These are phyloP conservation scores for Urochloa ruziziensis DNA, from an alignment of 176 grass and related monocot genomes.

Conservation along the genomic window DNA sequence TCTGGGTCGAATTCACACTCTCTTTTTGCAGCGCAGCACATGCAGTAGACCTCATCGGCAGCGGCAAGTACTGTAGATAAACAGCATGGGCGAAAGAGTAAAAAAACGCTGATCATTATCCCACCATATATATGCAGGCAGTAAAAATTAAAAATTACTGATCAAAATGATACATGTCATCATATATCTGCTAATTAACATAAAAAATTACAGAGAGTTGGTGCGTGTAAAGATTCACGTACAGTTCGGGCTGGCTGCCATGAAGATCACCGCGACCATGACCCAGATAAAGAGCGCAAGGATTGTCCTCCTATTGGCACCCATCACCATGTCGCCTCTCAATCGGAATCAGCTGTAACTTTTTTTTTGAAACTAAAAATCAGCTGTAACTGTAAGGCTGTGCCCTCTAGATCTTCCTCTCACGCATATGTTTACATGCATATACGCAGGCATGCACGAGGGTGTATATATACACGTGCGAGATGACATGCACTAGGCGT, in stretches of 20 bases:
- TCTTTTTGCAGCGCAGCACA: neutral
- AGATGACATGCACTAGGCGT: too few relatives aligned
- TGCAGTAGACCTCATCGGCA: neutral
- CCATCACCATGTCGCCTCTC: neutral
- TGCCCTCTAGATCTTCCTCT: too few relatives aligned
- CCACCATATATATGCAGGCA: too few relatives aligned
- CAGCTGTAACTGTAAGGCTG: too few relatives aligned
- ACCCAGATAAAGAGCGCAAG: neutral
- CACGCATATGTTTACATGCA: too few relatives aligned
- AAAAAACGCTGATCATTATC: too few relatives aligned
- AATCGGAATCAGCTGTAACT: too few relatives aligned
- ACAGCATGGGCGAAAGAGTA: neutral
- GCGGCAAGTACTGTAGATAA: neutral
- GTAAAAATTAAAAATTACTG: neutral
- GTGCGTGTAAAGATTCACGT: neutral
- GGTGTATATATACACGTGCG: neutral
- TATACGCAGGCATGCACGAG: neutral
- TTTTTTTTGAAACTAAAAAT: too few relatives aligned
- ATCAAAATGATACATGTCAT: neutral
- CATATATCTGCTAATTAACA: neutral
- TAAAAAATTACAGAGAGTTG: neutral
- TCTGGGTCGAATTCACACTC: neutral
- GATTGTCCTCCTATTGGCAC: neutral
- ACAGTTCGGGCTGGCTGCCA: neutral
- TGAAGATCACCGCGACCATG: neutral